Conservation (phyloP, 2,329 filamentous ascomycete species). For the Talaromyces sp. region DNA sequence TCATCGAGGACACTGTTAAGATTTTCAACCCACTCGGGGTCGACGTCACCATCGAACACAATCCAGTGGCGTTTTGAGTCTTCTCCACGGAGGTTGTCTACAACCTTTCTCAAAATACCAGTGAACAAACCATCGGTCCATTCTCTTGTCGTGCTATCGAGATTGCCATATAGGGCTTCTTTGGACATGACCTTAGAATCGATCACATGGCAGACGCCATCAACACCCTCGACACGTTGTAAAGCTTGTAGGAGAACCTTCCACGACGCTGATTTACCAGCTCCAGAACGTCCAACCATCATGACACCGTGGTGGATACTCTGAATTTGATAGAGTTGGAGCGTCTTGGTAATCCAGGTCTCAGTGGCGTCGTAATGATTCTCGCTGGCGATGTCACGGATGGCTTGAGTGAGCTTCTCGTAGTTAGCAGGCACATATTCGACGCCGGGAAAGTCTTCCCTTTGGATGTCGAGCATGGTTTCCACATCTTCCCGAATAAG, state of each 20-base stretch:
- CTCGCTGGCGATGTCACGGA: slow-evolving; percentile 75
- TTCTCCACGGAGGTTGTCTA: slow-evolving; percentile 96
- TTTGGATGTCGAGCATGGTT: slow-evolving; percentile 78
- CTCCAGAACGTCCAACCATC: slow-evolving; percentile 99
- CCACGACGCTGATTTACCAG: slow-evolving; percentile 95
- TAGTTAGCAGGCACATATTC: slow-evolving; percentile 88
- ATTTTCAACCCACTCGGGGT: slow-evolving; percentile 99
- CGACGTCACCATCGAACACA: slow-evolving; percentile 97
- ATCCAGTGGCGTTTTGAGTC: slow-evolving; percentile 98
- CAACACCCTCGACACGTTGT: slow-evolving; percentile 82
- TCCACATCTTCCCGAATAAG: slow-evolving; percentile 88
- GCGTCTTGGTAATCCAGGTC: slow-evolving; percentile 93
- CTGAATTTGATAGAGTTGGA: slow-evolving; percentile 97
- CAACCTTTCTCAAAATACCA: slow-evolving; percentile 94
- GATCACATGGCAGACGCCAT: slow-evolving; percentile 95
- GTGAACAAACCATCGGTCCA: slow-evolving; percentile 99
- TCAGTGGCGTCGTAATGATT: slow-evolving; percentile 86
- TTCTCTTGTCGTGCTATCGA: slow-evolving; percentile 94
- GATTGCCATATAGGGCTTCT: slow-evolving; percentile 88
- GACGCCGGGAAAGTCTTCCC: slow-evolving; percentile 83
- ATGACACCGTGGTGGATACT: slow-evolving; percentile 98
- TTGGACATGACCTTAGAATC: slow-evolving; percentile 99
- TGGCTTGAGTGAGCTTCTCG: slow-evolving; percentile 70
- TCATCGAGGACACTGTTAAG: slow-evolving; percentile 99
- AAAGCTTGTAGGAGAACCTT: slow-evolving; percentile 84